Conservation (phyloP, 768 basidiomycete genomes). For the Tylopilus sp. region DNA sequence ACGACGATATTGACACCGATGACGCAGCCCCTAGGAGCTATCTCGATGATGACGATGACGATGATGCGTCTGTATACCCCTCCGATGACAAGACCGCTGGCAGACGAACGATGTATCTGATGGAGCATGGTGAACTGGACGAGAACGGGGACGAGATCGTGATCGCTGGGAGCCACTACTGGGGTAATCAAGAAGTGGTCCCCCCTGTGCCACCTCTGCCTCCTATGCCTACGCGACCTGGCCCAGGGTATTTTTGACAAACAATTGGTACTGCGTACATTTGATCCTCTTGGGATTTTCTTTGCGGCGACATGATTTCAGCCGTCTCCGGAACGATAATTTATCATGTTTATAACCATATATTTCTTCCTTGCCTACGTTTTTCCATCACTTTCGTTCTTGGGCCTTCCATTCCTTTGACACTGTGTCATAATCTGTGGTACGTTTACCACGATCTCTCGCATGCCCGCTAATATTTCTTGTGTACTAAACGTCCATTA, state of each 20-base stretch:
- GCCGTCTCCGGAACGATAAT: conserved; percentile 15
- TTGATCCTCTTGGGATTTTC: conserved; percentile 6
- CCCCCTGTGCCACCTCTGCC: conserved; percentile 25
- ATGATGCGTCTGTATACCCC: conserved; percentile 30
- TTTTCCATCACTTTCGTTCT: conserved; percentile 11
- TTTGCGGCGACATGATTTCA: conserved; percentile 1
- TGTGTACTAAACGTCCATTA: conserved; percentile 10
- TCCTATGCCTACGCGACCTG: conserved; percentile 13
- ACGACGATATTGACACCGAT: conserved; percentile 17
- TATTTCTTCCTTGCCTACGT: conserved; percentile 3
- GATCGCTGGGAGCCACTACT: conserved; percentile 19
- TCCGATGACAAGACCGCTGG: conserved; percentile 33
- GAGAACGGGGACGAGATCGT: conserved; percentile 22
- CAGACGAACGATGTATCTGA: conserved; percentile 33
- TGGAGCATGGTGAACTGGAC: conserved; percentile 27
- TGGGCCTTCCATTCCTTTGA: conserved; percentile 9
- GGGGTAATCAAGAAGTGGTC: conserved; percentile 10
- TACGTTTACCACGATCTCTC: background rate
- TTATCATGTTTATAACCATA: conserved; percentile 31
- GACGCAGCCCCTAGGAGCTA: conserved; percentile 7
- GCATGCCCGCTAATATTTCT: conserved; percentile 5
- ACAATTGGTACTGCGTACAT: background rate
- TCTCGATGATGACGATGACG: conserved; percentile 22
- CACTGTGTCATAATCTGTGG: conserved; percentile 4
- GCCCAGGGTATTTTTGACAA: conserved; percentile 29